Conservation (phyloP, 164 flowering plant genomes). For the Dillenia suffruticosa region DNA sequence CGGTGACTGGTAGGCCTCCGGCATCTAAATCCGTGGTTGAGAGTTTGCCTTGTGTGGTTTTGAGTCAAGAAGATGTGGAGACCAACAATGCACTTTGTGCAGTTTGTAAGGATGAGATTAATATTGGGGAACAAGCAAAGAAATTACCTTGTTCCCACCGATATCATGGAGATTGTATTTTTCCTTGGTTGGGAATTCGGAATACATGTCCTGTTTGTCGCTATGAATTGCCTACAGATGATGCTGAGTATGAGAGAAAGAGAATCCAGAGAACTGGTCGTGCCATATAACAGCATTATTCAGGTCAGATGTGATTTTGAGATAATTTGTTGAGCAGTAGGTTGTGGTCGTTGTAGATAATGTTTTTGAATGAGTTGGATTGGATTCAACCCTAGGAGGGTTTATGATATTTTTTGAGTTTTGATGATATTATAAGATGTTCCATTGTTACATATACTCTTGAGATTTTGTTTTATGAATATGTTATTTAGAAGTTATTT, state of each 20-base stretch:
- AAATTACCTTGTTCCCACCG: conserved; percentile 49
- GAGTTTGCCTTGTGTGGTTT: conserved; percentile 9
- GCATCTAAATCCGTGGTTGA: conserved; percentile 23
- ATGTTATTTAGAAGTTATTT: no score
- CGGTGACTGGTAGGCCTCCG: conserved; percentile 29
- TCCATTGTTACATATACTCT: no score
- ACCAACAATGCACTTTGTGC: conserved; percentile 38
- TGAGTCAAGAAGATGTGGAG: conserved; percentile 19
- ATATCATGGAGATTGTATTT: conserved; percentile 58
- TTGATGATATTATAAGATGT: no score
- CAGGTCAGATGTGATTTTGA: no score
- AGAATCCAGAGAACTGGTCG: conserved; percentile 7
- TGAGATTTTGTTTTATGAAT: no score
- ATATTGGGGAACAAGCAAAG: conserved; percentile 39
- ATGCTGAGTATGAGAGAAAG: conserved; percentile 48
- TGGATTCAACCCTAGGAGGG: no score
- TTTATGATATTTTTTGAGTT: no score
- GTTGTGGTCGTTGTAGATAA: no score
- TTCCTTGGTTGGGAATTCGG: conserved; percentile 53
- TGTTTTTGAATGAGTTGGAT: no score
- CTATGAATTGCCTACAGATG: conserved; percentile 56
- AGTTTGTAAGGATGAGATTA: conserved; percentile 54
- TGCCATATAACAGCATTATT: no score
- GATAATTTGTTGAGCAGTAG: no score
- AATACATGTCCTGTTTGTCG: conserved; percentile 70